Conservation (phyloP, 805 yeast genomes). For the Candida sakaeoensis region DNA sequence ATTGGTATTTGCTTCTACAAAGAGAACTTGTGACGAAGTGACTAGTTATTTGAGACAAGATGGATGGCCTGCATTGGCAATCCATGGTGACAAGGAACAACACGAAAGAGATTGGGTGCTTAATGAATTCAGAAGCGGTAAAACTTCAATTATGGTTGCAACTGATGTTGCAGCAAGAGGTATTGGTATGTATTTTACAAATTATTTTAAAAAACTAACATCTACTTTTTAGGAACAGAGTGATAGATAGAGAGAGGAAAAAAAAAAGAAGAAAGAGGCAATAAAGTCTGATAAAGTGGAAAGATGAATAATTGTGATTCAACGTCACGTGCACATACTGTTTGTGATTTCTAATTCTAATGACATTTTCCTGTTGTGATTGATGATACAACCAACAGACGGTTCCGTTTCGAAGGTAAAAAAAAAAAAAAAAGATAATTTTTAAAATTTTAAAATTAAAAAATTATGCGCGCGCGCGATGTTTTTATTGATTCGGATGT, state of each 20-base stretch:
- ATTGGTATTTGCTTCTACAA: conserved; percentile 91
- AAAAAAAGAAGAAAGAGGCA: conserved; percentile 1
- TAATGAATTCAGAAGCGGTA: conserved; percentile 86
- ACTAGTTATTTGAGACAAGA: conserved; percentile 89
- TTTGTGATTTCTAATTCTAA: conserved; percentile 6
- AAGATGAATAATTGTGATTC: conserved; percentile 2
- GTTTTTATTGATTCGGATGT: conserved; percentile 2
- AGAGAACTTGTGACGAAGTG: conserved; percentile 95
- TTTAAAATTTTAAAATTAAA: too few species aligned
- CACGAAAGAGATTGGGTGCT: conserved; percentile 99
- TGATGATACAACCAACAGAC: too few species aligned
- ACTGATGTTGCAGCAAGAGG: conserved; percentile 99
- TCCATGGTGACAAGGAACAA: conserved; percentile 98
- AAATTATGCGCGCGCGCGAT: background rate
- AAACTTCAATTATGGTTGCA: conserved; percentile 96
- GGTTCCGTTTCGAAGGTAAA: too few species aligned
- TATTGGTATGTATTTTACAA: conserved; percentile 77
- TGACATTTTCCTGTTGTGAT: conserved; percentile 6
- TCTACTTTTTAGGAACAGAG: conserved; percentile 2
- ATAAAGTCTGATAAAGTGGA: conserved; percentile 2
- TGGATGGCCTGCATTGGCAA: conserved; percentile 98
- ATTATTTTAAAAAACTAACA: background rate
- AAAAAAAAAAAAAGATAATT: too few species aligned
- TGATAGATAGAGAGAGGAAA: background rate
- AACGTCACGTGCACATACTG: conserved; percentile 6